phyloP scores from a whole-genome alignment of 805 yeast species.

The Hyphopichia homilentoma region DNA sequence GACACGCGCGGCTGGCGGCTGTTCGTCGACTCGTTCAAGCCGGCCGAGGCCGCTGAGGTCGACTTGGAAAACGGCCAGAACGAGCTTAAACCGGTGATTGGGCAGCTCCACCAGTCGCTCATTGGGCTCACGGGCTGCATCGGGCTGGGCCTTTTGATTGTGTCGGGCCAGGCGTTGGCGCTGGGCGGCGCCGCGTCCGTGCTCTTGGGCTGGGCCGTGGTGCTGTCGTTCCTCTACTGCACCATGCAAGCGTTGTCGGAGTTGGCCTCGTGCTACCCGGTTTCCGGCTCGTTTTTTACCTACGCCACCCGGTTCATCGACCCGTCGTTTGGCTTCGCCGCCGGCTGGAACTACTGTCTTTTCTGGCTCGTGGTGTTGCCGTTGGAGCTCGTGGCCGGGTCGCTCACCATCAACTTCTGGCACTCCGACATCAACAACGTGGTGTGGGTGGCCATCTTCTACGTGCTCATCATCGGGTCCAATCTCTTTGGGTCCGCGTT shows the following conservation, averaged over 20 bases:
- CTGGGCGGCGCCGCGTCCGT: conserved; percentile 33
- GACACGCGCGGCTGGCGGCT: conserved; percentile 15
- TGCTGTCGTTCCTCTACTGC: conserved; percentile 37
- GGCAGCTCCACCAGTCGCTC: conserved; percentile 14
- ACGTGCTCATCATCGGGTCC: conserved; percentile 30
- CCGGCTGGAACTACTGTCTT: conserved; percentile 42
- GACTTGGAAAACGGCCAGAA: conserved; percentile 5
- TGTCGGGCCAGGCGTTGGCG: conserved; percentile 33
- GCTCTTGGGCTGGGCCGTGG: conserved; percentile 38
- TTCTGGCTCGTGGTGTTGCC: conserved; percentile 44
- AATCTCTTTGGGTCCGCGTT: conserved; percentile 34
- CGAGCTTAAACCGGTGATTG: conserved; percentile 12
- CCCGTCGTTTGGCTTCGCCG: conserved; percentile 44
- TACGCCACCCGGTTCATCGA: conserved; percentile 40
- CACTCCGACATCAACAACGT: conserved; percentile 33
- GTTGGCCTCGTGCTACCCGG: conserved; percentile 35
- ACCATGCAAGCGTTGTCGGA: conserved; percentile 43
- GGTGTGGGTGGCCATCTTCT: conserved; percentile 40
- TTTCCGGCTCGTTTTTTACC: conserved; percentile 39
- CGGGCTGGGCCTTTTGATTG: conserved; percentile 40
- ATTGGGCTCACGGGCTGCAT: conserved; percentile 42
- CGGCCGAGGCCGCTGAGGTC: conserved; percentile 13
- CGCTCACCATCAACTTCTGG: conserved; percentile 40
- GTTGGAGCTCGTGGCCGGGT: conserved; percentile 39
- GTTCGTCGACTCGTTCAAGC: conserved; percentile 26